These are phyloP conservation scores for Magnusiomyces starmeri DNA, from an alignment of 1,139 yeast species.

Conservation along the genomic window DNA sequence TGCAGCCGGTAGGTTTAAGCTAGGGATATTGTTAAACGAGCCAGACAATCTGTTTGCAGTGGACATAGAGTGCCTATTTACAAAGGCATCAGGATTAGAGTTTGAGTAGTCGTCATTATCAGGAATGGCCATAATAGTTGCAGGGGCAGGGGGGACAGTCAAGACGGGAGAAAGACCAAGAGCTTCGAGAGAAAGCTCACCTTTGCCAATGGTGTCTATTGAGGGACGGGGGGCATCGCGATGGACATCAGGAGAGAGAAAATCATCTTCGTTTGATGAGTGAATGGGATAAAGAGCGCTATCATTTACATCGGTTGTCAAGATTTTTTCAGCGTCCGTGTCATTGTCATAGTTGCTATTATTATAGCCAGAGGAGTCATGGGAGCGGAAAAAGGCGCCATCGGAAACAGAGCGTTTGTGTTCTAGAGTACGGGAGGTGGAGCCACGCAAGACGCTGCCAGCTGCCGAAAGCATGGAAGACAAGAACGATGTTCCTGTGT, in stretches of 20 bases:
- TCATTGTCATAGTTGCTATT: constrained; percentile 2
- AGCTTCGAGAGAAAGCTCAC: constrained; percentile 57
- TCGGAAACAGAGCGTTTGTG: constrained; percentile 18
- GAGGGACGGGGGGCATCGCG: constrained; percentile 49
- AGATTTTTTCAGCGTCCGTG: constrained; percentile 1
- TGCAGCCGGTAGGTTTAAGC: not conserved
- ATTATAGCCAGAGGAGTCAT: constrained; percentile 15
- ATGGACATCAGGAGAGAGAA: constrained; percentile 31
- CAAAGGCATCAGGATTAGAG: not conserved
- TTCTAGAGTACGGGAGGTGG: constrained; percentile 24
- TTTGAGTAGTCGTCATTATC: not conserved
- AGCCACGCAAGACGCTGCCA: constrained; percentile 24
- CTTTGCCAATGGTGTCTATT: constrained; percentile 62
- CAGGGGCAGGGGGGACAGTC: not conserved
- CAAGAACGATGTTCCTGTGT: constrained; percentile 22
- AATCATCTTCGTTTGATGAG: constrained; percentile 13
- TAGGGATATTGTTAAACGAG: not conserved
- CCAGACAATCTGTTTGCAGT: not conserved
- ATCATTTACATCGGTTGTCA: not conserved
- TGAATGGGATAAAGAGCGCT: constrained; percentile 14
- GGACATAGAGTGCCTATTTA: no score
- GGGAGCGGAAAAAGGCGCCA: constrained; percentile 17
- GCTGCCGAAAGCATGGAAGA: constrained; percentile 29
- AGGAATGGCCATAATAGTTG: not conserved
- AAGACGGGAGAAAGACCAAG: constrained; percentile 36